Base-by-base conservation (phyloP, 2,329 filamentous ascomycete species). In the Pestalotiopsis sp. region DNA sequence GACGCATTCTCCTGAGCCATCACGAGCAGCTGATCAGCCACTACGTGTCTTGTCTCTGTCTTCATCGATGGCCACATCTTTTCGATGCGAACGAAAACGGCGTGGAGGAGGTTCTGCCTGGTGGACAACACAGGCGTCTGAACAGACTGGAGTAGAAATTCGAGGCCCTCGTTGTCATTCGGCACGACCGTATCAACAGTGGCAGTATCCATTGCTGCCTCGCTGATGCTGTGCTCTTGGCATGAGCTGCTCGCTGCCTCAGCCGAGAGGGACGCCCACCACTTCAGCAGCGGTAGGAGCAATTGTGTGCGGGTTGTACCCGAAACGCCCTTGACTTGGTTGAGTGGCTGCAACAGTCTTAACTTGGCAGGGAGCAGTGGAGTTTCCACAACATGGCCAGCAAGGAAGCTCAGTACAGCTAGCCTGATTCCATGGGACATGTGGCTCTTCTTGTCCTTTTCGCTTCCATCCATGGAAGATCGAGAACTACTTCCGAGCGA, bases 61-160 rank as follows among this genome's bases (percentile, higher is more conserved):
- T 92, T 94, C 82, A 94, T 86, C 0, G 84, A 85, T 3, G 88
- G 77, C 94, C 94, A 98, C 69, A 95, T 86, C 68, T 87, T 84
- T 67, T 86, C 85, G 24, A 97, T 82, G 48, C 91, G 89, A 56
- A 85, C 81, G 75, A 97, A 95, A 26, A 91, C 86, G 39, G 89
- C 86, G 24, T 83, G 81, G 17, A 91, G 81, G 57, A 97, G 84
- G n/a, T 82, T 82, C 0, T 82, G 73, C n/a, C 87, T 82, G n/a
- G 80, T 71, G 4, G 80, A 75, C 38, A 80, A 76, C 4, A 79
- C 75, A 0, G 80, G 71, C n/a, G 79, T 78, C 67, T 83, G 81
- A 30, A 87, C 76, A 38, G 83, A 79, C 17, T 82, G 76, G 56
- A 89, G 78, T n/a, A 89, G 77, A 64, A 82, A 82, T 57, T 86